Evolutionary conservation across 768 basidiomycete species (phyloP), one percentile per base, ranked within the genome.

Genomic region (Termitomyces sp.): DNA sequence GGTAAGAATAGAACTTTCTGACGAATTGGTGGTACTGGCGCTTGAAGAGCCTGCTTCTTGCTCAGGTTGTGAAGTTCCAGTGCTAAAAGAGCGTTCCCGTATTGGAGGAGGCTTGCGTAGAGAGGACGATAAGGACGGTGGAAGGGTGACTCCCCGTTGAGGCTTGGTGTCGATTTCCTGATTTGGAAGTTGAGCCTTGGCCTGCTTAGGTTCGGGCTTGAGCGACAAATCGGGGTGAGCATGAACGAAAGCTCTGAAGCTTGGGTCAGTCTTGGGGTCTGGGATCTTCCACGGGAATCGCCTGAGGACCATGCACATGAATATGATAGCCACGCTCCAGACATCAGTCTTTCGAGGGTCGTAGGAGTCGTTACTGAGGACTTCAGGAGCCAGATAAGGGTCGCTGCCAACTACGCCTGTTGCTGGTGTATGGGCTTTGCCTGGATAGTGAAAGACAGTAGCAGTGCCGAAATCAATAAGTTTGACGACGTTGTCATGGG

Each of bases 231-330:
- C 95, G 26, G 95, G 95, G 71, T 99, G 95, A 34, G 94, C 90
- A 64, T 89, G 82, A 62, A 98, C 88, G 68, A 97, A 99, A 8
- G 93, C 87, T 59, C 87, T 84, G 79, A 93, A 99, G 68, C 87
- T 91, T 56, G 90, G 83, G 70, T 98, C 97, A 18, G 86, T 86
- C 82, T 96, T 96, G 66, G 87, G 79, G 69, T 99, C 97, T 12
- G 97, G 96, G 56, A 98, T 90, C 73, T 94, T 98, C 97, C 97
- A 99, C 5, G 97, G 97, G 79, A 99, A 99, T 52, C 97, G 84
- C 53, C 96, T 83, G 34, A 99, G 83, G 62, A 97, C 79, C 97
- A 99, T 99, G 79, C 97, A 99, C 80, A 98, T 85, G 79, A 99
- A 98, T 67, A 99, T 99, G 72, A 99, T 93, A 54, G 93, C 97